phyloP scores from a whole-genome alignment of 192 early-diverging fungal species.

The Dimargaris cristalligena region DNA sequence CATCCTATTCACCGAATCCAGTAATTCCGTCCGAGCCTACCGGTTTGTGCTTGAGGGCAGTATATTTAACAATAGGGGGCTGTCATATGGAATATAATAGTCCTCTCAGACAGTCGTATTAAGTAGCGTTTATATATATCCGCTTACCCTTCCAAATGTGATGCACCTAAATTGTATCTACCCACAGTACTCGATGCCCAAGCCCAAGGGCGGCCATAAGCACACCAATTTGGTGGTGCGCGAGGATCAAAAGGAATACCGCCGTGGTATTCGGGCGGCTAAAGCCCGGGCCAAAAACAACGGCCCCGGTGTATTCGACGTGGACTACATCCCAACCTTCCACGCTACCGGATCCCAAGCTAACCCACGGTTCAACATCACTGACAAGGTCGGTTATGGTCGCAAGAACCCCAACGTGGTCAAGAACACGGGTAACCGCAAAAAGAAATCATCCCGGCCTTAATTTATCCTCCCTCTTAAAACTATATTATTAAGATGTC shows the following conservation, averaged over 20 bases:
- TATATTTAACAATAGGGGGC: too few relatives aligned
- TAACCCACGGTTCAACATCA: not conserved
- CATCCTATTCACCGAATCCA: too few relatives aligned
- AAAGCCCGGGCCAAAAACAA: slow-evolving; percentile 27
- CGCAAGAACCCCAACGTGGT: slow-evolving; percentile 49
- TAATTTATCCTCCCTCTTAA: too few relatives aligned
- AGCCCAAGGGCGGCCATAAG: slow-evolving; percentile 59
- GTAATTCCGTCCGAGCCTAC: too few relatives aligned
- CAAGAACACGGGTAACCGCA: slow-evolving; percentile 33
- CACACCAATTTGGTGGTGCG: slow-evolving; percentile 61
- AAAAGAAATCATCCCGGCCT: slow-evolving; percentile 41
- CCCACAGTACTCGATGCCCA: slow-evolving; percentile 62
- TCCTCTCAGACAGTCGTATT: too few relatives aligned
- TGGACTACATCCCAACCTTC: slow-evolving; percentile 35
- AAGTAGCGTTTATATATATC: too few relatives aligned
- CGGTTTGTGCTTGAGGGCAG: too few relatives aligned
- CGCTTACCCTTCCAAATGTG: not conserved
- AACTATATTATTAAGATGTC: too few relatives aligned
- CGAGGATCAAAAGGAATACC: slow-evolving; percentile 82
- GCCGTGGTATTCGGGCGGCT: slow-evolving; percentile 30
- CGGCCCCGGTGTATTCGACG: slow-evolving; percentile 44
- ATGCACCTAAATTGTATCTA: not conserved
- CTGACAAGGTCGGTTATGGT: slow-evolving; percentile 37
- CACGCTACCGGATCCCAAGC: too few relatives aligned
- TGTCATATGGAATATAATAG: too few relatives aligned